Conservation (phyloP, 73 alveolate genomes). For the Paramecium tetraurelia region DNA sequence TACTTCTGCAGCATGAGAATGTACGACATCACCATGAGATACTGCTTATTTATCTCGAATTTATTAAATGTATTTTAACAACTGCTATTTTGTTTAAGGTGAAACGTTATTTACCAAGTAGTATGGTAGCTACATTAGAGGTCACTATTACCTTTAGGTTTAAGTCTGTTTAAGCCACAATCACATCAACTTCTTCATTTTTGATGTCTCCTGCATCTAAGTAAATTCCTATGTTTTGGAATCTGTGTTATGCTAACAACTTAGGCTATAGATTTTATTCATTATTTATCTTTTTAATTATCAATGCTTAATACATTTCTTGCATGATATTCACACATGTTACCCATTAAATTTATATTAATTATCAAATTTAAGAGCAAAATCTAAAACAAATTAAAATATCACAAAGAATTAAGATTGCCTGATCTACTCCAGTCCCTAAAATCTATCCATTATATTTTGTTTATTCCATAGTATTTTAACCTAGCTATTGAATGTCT, state of each 20-base stretch:
- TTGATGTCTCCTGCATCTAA: conserved; percentile 14
- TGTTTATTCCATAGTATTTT: background rate
- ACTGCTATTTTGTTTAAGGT: background rate
- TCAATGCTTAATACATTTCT: background rate
- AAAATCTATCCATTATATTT: background rate
- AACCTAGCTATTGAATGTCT: background rate
- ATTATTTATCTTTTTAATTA: background rate
- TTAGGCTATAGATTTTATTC: background rate
- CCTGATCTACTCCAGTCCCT: background rate
- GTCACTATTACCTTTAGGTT: background rate
- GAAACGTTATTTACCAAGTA: background rate
- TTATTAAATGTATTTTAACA: background rate
- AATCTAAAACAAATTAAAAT: background rate
- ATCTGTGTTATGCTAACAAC: conserved; percentile 2
- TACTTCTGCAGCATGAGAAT: conserved; percentile 48
- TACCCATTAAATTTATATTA: background rate
- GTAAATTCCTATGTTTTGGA: background rate
- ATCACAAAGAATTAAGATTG: background rate
- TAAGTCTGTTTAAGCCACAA: conserved; percentile 2
- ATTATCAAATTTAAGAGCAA: background rate
- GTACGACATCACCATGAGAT: conserved; percentile 16
- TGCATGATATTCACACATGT: background rate
- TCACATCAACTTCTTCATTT: conserved; percentile 40
- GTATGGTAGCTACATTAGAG: background rate
- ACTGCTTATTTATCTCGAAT: background rate